phyloP scores from a whole-genome alignment of 768 basidiomycete genomes.

The Tylopilus subfusipes region DNA sequence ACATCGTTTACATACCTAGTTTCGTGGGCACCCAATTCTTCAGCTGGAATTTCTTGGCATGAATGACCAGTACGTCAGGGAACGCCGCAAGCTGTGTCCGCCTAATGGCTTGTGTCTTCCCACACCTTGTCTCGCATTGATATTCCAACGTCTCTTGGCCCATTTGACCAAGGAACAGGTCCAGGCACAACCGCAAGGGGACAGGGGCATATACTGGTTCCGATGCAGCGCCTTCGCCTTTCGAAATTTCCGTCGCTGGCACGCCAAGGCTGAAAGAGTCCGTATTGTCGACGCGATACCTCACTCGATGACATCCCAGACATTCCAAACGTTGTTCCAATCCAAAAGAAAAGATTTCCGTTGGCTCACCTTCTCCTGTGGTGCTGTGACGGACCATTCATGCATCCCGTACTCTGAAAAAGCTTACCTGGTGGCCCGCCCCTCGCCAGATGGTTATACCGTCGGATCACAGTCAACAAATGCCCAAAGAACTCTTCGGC shows the following conservation, averaged over 20 bases:
- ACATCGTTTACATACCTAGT: slow-evolving; percentile 59
- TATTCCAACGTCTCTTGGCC: slow-evolving; percentile 74
- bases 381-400: background rate
- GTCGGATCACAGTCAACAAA: slow-evolving; percentile 67
- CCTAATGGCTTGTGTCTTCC: slow-evolving; percentile 64
- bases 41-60: slow-evolving; percentile 91
- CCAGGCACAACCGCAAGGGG: slow-evolving; percentile 56
- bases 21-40: slow-evolving; percentile 97
- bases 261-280: slow-evolving; percentile 83
- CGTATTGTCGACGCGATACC: slow-evolving; percentile 72
- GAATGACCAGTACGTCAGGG: slow-evolving; percentile 84
- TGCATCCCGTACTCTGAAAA: background rate
- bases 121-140: slow-evolving; percentile 69
- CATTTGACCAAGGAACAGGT: slow-evolving; percentile 40
- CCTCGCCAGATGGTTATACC: slow-evolving; percentile 52
- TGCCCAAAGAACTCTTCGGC: slow-evolving; percentile 92
- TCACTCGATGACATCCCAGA: slow-evolving; percentile 67
- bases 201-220: slow-evolving; percentile 66
- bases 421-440: slow-evolving; percentile 34
- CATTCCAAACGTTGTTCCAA: slow-evolving; percentile 90
- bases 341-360: slow-evolving; percentile 73
- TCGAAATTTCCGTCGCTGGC: slow-evolving; percentile 47
- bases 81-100: slow-evolving; percentile 78
- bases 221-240: slow-evolving; percentile 12
- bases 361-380: slow-evolving; percentile 50